Evolutionary conservation across 2,329 filamentous ascomycete species (phyloP), one percentile per base, ranked within the genome.

Genomic region (Nigrograna mackinnonii): DNA sequence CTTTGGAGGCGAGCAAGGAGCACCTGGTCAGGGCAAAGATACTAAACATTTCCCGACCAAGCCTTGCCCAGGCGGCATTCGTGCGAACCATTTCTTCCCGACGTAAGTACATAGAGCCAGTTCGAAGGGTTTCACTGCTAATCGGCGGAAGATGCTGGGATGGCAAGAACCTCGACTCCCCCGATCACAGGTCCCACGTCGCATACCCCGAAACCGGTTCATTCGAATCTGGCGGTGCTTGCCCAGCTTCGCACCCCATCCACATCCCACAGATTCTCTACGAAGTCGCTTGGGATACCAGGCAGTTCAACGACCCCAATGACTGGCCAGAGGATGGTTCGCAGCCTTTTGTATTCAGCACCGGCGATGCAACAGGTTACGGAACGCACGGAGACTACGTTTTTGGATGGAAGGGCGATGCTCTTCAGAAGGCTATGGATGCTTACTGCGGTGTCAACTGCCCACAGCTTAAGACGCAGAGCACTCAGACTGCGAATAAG

Each of bases 161-260:
- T 42, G 72, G 72, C 44, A 66, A 64, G 52, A 74, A 73, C 58
- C 34, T 70, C 5, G 76, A 79, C 52, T 75, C 75, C 17, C 35
- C 54, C 1, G 74, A 83, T 61, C 79, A 83, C 71, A 75, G 73
- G 66, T 71, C 71, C 49, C 81, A 72, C 50, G 66, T 71, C n/a
- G 56, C 47, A 60, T 62, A 13, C 52, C 37, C 44, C 9, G 19
- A 58, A 64, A 16, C 50, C 13, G 68, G 69, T 35, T 56, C 60
- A 4, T 52, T 50, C 33, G 43, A 47, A 18, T 22, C 16, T 13
- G 38, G 33, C 14, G 44, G 44, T 2, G 35, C 47, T 14, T 55
- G 48, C 21, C 47, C 50, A 22, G 40, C 37, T 1, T 30, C 39
- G 2, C 52, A 54, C 35, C 50, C 50, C 0, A 47, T 55, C 20